Percentiles rank a stretch among this genome's conserved stretches.
These are phyloP conservation scores for Rutstroemia sp. DNA, from an alignment of 2,329 filamentous ascomycete species.

Conservation along the genomic window DNA sequence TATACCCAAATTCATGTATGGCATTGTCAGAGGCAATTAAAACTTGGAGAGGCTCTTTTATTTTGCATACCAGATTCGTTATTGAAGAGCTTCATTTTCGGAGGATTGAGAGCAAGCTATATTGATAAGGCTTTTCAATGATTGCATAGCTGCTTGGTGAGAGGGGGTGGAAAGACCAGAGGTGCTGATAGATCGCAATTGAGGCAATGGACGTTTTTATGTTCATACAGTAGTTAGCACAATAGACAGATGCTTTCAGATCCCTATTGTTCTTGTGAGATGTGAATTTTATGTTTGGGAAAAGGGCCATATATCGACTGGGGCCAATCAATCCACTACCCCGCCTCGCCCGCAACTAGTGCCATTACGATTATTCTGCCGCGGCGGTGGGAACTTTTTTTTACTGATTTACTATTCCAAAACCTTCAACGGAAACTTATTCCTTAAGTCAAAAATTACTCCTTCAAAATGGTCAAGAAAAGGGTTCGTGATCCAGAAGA, in stretches of 20 bases:
- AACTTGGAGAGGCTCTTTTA: slow-evolving; percentile 1
- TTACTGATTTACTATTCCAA: background rate
- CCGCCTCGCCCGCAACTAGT: background rate
- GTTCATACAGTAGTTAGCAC: background rate
- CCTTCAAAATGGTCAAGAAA: slow-evolving; percentile 30
- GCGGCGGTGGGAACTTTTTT: background rate
- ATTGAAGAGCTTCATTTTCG: slow-evolving; percentile 1
- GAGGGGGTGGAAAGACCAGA: background rate
- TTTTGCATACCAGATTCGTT: slow-evolving; percentile 2
- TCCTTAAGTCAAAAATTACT: background rate
- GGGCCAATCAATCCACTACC: background rate
- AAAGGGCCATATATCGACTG: too few species aligned
- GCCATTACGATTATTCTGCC: background rate
- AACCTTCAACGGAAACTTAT: too few species aligned
- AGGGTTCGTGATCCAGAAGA: slow-evolving; percentile 28
- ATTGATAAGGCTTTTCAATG: background rate
- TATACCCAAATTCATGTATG: slow-evolving; percentile 29
- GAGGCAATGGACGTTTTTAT: background rate
- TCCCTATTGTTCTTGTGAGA: too few species aligned
- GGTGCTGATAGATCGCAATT: background rate
- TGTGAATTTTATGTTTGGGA: too few species aligned
- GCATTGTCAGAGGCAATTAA: slow-evolving; percentile 10
- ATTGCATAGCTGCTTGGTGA: background rate
- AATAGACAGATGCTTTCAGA: background rate
- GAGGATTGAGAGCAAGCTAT: slow-evolving; percentile 3